phyloP scores from a whole-genome alignment of 306 rosid genomes.

The Corylus avellana region DNA sequence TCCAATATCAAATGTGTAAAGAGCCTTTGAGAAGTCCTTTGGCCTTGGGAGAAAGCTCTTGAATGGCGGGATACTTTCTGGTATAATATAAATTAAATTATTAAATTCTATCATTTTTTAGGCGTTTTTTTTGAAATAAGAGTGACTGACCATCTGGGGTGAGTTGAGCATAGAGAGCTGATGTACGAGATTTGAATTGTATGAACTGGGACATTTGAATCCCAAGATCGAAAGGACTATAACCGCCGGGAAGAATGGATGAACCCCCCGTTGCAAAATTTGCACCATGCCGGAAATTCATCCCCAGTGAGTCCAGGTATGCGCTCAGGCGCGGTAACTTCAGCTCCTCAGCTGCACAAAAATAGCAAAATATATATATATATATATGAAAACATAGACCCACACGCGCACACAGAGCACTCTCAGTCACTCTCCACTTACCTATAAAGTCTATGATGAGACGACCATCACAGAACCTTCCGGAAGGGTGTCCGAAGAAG shows the following conservation, averaged over 20 bases:
- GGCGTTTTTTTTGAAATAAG: no score
- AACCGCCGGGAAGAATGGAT: slow-evolving; percentile 67
- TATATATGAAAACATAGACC: background rate
- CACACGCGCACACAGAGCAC: background rate
- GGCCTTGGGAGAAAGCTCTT: slow-evolving; percentile 64
- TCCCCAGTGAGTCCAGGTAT: slow-evolving; percentile 78
- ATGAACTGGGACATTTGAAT: slow-evolving; percentile 71
- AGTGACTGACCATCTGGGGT: slow-evolving; percentile 40
- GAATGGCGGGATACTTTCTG: slow-evolving; percentile 41
- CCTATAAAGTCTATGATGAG: slow-evolving; percentile 74
- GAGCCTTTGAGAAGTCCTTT: slow-evolving; percentile 64
- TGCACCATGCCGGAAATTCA: slow-evolving; percentile 76
- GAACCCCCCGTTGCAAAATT: slow-evolving; percentile 85
- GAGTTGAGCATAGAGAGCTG: slow-evolving; percentile 52
- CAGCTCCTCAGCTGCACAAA: slow-evolving; percentile 75
- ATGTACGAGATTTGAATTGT: slow-evolving; percentile 60
- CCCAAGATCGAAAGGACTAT: slow-evolving; percentile 74
- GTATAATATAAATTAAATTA: background rate
- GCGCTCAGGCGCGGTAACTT: slow-evolving; percentile 75
- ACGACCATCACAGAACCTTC: slow-evolving; percentile 82
- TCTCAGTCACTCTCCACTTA: slow-evolving; percentile 15
- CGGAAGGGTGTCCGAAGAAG: slow-evolving; percentile 73
- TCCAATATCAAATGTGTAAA: slow-evolving; percentile 83
- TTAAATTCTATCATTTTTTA: background rate
- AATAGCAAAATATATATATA: slow-evolving; percentile 4